Evolutionary conservation across 768 basidiomycete species (phyloP).

Genomic region (Agaricus subrufescens): DNA sequence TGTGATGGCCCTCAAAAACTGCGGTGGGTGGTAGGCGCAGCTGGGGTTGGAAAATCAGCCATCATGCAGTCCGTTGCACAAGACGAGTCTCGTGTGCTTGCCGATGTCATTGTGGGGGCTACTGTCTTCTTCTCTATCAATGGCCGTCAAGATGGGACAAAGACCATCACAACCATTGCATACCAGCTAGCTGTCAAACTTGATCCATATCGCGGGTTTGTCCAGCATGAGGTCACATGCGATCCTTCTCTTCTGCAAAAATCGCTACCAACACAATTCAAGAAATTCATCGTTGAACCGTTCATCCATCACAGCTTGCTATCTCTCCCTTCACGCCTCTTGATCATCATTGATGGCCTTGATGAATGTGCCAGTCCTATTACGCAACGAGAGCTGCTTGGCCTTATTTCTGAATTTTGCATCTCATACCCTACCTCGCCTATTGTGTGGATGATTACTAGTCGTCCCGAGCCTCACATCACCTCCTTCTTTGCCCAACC

Average conservation of each 20-base stretch:
- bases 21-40: background rate
- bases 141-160: background rate
- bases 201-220: background rate
- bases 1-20: no score
- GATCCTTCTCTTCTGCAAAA: slow-evolving; percentile 11
- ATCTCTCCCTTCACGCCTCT: no score
- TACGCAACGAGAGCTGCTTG: slow-evolving; percentile 14
- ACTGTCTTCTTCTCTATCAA: background rate
- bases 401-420: slow-evolving; percentile 1
- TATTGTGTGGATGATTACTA: slow-evolving; percentile 20
- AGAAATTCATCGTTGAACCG: slow-evolving; percentile 11
- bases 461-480: slow-evolving; percentile 23
- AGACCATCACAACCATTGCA: slow-evolving; percentile 7
- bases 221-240: slow-evolving; percentile 1
- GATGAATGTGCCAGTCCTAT: slow-evolving; percentile 18
- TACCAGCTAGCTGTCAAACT: slow-evolving; percentile 15
- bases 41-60: background rate
- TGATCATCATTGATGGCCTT: slow-evolving; percentile 19
- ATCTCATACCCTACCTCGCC: slow-evolving; percentile 1
- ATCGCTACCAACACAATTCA: slow-evolving; percentile 9
- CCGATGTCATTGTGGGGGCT: background rate
- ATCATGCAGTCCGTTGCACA: background rate
- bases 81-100: background rate
- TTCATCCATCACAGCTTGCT: background rate
- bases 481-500: slow-evolving; percentile 4